Base-by-base conservation (phyloP, 2,329 filamentous ascomycete species). In the Pyrenophora seminiperda region DNA sequence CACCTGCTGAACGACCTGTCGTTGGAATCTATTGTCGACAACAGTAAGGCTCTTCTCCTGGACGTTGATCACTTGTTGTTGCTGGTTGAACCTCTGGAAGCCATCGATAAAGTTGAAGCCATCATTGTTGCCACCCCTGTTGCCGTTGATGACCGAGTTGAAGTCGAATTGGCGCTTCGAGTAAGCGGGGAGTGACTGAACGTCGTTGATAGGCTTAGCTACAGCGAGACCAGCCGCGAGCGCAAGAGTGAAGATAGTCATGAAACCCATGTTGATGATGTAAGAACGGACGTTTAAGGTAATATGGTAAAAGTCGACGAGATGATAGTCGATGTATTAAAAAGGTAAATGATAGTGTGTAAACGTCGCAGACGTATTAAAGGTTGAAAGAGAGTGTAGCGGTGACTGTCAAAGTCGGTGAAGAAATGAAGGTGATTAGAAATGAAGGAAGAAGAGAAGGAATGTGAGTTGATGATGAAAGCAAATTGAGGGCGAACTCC, bases 371-470 rank as follows among this genome's bases (percentile, higher is more conserved):
- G 67, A 70, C 66, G 66, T 56, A 54, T 53, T 58, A 47, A 43
- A 52, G 15, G 41, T 61, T 47, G 31, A 58, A 54, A 62, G 62
- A 56, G 54, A 53, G 54, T 48, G 56, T 47, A 50, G 36, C 36
- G 62, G 63, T 59, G 66, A 71, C 68, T 71, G 61, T 71, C 68
- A 71, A 71, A 71, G 68, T 62, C 67, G 62, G 62, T 33, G 53
- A 47, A 56, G 55, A 61, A 59, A 39, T 54, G 47, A 53, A 58
- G 31, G 29, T 56, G 59, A 70, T 67, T 66, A 63, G 45, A 46
- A 59, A 58, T 58, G 38, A 47, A 41, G 44, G 50, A 59, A 48
- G 54, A 56, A 51, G 49, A 53, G 58, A 54, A 50, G 54, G 57
- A 24, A 44, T 52, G 44, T 56, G 58, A 62, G 59, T 61, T 58